Evolutionary conservation across 1,139 yeast genomes (phyloP).

Genomic region (Candida gigantensis): DNA sequence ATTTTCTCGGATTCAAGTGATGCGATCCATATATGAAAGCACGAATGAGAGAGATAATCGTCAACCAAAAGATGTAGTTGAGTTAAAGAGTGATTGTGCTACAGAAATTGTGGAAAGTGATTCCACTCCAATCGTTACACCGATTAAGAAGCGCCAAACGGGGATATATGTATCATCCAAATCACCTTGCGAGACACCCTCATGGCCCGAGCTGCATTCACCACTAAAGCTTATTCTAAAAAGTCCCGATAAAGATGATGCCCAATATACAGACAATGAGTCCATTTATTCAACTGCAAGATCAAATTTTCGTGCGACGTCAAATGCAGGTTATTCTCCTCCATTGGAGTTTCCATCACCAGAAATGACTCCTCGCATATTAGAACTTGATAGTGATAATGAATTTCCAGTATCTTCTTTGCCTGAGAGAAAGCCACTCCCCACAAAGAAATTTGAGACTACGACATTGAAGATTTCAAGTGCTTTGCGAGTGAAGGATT

Average conservation of each 20-base stretch:
- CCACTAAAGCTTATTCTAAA: slow-evolving; percentile 3
- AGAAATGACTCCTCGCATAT: background rate
- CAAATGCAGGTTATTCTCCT: slow-evolving; percentile 1
- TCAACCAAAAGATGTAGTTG: no score
- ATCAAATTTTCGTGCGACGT: slow-evolving; percentile 8
- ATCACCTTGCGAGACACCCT: no score
- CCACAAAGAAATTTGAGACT: slow-evolving; percentile 16
- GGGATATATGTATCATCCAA: no score
- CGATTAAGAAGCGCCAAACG: slow-evolving; percentile 1
- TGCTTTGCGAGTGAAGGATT: slow-evolving; percentile 21
- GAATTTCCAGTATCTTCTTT: slow-evolving; percentile 9
- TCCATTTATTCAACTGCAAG: slow-evolving; percentile 25
- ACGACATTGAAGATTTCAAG: slow-evolving; percentile 25
- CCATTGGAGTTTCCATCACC: background rate
- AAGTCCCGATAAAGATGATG: slow-evolving; percentile 1
- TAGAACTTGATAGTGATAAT: background rate
- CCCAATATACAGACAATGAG: slow-evolving; percentile 14
- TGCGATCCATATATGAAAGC: slow-evolving; percentile 12
- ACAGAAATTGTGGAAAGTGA: slow-evolving; percentile 10
- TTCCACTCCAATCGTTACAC: slow-evolving; percentile 4
- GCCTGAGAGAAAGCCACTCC: slow-evolving; percentile 3
- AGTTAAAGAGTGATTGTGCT: no score
- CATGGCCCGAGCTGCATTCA: no score
- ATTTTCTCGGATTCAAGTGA: slow-evolving; percentile 10
- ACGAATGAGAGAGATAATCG: no score